Percentiles rank a stretch among this genome's conserved stretches.
Evolutionary conservation across 768 basidiomycete genomes (phyloP).

Genomic region (Lyophyllum shimeji): DNA sequence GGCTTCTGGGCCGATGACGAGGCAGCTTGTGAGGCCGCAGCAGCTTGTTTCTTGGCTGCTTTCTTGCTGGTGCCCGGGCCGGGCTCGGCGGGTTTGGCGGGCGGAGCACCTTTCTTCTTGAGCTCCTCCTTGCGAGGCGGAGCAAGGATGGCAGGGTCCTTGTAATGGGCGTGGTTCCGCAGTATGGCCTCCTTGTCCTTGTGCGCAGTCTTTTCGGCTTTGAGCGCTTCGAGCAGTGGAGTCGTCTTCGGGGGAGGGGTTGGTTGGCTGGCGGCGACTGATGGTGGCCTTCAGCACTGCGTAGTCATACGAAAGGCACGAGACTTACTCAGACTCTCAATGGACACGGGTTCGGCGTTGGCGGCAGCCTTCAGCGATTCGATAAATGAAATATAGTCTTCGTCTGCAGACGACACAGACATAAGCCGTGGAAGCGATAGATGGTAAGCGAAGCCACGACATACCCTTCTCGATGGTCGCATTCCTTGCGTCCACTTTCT

Average conservation of each 20-base stretch:
- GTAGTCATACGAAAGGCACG: neutral
- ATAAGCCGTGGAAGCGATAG: neutral
- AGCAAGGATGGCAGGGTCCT: conserved; percentile 38
- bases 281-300: neutral
- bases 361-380: conserved; percentile 60
- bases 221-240: conserved; percentile 90
- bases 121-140: conserved; percentile 27
- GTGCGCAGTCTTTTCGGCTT: conserved; percentile 73
- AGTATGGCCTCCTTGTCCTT: conserved; percentile 74
- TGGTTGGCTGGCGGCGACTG: conserved; percentile 67
- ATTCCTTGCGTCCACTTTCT: conserved; percentile 76
- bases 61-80: conserved; percentile 4
- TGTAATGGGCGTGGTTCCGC: conserved; percentile 73
- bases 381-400: conserved; percentile 81
- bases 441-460: conserved; percentile 6
- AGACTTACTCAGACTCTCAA: conserved; percentile 62
- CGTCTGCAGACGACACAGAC: conserved; percentile 46
- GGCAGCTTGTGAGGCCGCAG: neutral
- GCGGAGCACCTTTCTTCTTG: conserved; percentile 6
- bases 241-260: conserved; percentile 74
- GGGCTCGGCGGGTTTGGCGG: neutral
- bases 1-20: conserved; percentile 2
- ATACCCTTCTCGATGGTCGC: conserved; percentile 90
- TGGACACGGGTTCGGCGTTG: conserved; percentile 52
- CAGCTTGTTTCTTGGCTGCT: neutral